Evolutionary conservation across 129 eudicot species (phyloP).

Genomic region (Saposhnikovia divaricata): DNA sequence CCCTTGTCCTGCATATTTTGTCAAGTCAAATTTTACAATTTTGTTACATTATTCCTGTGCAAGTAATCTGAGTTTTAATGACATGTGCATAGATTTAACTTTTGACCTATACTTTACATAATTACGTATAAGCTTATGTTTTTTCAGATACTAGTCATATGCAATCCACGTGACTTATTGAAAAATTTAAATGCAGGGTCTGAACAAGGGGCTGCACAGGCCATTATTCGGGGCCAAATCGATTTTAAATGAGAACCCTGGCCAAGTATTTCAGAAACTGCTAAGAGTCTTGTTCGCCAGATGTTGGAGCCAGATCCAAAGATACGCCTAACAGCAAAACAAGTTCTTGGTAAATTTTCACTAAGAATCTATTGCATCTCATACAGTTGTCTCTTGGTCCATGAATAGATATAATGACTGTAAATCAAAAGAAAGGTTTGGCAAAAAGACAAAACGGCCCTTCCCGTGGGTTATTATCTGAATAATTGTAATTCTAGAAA

Average conservation of each 20-base stretch:
- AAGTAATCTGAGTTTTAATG: background rate
- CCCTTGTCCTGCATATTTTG: background rate
- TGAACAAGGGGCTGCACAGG: slow-evolving; percentile 95
- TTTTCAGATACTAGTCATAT: background rate
- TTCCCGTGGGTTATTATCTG: too few relatives aligned
- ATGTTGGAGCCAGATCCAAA: slow-evolving; percentile 88
- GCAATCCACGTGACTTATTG: slow-evolving; percentile 3
- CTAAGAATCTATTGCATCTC: background rate
- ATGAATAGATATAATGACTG: too few relatives aligned
- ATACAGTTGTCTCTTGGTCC: background rate
- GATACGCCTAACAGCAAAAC: slow-evolving; percentile 68
- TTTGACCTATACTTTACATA: background rate
- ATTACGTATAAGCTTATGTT: background rate
- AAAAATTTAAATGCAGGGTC: slow-evolving; percentile 45
- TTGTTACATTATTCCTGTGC: background rate
- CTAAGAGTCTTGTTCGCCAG: slow-evolving; percentile 73
- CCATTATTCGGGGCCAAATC: slow-evolving; percentile 72
- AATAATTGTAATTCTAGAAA: too few relatives aligned
- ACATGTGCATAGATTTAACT: background rate
- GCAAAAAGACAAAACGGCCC: too few relatives aligned
- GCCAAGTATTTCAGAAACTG: slow-evolving; percentile 87
- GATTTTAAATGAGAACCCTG: slow-evolving; percentile 92
- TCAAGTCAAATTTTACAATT: background rate
- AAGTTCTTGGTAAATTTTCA: slow-evolving; percentile 66
- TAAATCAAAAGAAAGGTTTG: too few relatives aligned